Percentiles rank a stretch among this genome's conserved stretches.
Evolutionary conservation across 495 filamentous ascomycete genomes (phyloP).

Genomic region (Hypoxylon fragiforme): DNA sequence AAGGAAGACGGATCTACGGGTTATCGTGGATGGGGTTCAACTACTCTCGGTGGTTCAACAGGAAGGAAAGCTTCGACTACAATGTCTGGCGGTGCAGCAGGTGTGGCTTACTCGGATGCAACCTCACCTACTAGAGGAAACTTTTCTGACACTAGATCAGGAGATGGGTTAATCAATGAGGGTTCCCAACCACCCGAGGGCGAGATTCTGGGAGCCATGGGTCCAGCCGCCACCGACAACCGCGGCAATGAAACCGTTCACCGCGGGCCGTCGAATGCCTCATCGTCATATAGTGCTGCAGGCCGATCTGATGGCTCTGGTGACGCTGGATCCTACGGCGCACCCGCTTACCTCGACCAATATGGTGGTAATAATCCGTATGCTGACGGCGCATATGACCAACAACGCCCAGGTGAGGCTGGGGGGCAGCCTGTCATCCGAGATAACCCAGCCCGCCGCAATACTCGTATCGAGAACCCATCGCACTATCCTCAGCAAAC

Average conservation of each 20-base stretch:
- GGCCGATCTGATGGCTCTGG: constrained; percentile 83
- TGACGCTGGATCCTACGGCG: constrained; percentile 57
- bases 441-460: constrained; percentile 88
- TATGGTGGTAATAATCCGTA: constrained; percentile 56
- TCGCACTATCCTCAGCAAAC: constrained; percentile 85
- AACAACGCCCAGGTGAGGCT: constrained; percentile 37
- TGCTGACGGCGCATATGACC: constrained; percentile 41
- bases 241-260: constrained; percentile 65
- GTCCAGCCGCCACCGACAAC: constrained; percentile 68
- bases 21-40: constrained; percentile 96
- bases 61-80: constrained; percentile 85
- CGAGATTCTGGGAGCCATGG: constrained; percentile 72
- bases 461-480: constrained; percentile 91
- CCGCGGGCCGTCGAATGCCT: constrained; percentile 93
- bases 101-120: constrained; percentile 72
- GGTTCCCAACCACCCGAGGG: constrained; percentile 63
- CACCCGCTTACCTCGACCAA: constrained; percentile 55
- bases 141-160: constrained; percentile 73
- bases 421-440: constrained; percentile 79
- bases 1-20: constrained; percentile 68
- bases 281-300: constrained; percentile 87
- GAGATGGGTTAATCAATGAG: constrained; percentile 65
- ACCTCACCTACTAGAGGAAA: constrained; percentile 70
- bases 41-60: constrained; percentile 66
- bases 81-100: constrained; percentile 72